Evolutionary conservation across 208 protist genomes (phyloP).

Genomic region (Trypanosoma rangeli): DNA sequence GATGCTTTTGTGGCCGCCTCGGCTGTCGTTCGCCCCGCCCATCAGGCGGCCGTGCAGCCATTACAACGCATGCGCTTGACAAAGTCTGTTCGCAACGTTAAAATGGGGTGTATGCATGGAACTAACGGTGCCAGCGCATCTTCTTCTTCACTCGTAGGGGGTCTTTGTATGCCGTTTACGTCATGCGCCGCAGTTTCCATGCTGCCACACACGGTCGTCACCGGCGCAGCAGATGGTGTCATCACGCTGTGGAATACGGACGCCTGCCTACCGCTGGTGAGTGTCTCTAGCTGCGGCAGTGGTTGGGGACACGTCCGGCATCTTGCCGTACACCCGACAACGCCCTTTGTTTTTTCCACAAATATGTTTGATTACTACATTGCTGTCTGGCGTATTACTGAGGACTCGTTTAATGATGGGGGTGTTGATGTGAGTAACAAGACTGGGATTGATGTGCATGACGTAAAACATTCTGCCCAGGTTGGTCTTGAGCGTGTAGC

Average conservation of each 20-base stretch:
- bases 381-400: conserved; percentile 41
- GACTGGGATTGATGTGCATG: neutral
- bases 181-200: conserved; percentile 47
- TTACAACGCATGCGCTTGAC: conserved; percentile 52
- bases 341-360: conserved; percentile 53
- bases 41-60: conserved; percentile 32
- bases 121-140: neutral
- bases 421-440: neutral
- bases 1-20: conserved; percentile 45
- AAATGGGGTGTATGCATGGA: conserved; percentile 21
- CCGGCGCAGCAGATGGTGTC: conserved; percentile 75
- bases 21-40: conserved; percentile 27
- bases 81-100: conserved; percentile 83
- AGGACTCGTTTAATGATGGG: neutral
- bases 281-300: conserved; percentile 39
- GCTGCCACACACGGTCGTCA: conserved; percentile 34
- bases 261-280: conserved; percentile 42
- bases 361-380: conserved; percentile 76
- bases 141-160: conserved; percentile 28
- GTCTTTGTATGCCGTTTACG: conserved; percentile 71
- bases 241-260: conserved; percentile 75
- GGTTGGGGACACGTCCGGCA: conserved; percentile 70
- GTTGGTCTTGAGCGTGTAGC: conserved; percentile 8
- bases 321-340: conserved; percentile 43
- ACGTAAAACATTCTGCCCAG: neutral